phyloP scores from a whole-genome alignment of 2,329 filamentous ascomycete genomes.

The Aspergillus terreus region DNA sequence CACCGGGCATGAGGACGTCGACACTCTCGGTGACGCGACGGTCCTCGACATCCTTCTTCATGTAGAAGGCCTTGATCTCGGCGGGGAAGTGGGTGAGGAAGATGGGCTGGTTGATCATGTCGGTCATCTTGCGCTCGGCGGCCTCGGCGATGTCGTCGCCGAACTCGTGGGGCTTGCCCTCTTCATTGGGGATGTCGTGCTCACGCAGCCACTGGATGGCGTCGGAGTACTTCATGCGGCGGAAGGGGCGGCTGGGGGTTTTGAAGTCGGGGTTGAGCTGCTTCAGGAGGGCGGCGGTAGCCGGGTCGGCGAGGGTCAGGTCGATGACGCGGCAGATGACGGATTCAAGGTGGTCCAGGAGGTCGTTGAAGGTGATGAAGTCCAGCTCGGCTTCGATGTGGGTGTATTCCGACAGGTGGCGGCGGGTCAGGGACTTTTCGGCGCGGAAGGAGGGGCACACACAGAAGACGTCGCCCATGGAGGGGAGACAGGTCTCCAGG shows the following conservation, averaged over 20 bases:
- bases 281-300: slow-evolving; percentile 69
- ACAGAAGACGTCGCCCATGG: slow-evolving; percentile 92
- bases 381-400: slow-evolving; percentile 96
- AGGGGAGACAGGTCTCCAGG: slow-evolving; percentile 88
- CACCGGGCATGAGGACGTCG: slow-evolving; percentile 83
- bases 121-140: slow-evolving; percentile 94
- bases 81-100: slow-evolving; percentile 96
- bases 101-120: slow-evolving; percentile 91
- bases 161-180: slow-evolving; percentile 83
- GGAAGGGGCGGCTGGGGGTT: slow-evolving; percentile 78
- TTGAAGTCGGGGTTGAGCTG: slow-evolving; percentile 88
- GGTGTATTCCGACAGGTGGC: slow-evolving; percentile 93
- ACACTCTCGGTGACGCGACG: slow-evolving; percentile 86
- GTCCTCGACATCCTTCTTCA: slow-evolving; percentile 82
- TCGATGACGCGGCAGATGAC: slow-evolving; percentile 85
- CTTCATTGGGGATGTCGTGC: slow-evolving; percentile 89
- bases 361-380: slow-evolving; percentile 88
- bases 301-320: slow-evolving; percentile 67
- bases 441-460: slow-evolving; percentile 98
- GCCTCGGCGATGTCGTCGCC: slow-evolving; percentile 98
- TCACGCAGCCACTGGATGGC: slow-evolving; percentile 92
- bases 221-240: slow-evolving; percentile 90
- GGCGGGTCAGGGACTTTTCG: slow-evolving; percentile 90
- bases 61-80: slow-evolving; percentile 99
- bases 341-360: slow-evolving; percentile 81